Conservation (phyloP, 2,329 filamentous ascomycete species). For the Fusarium sp. region DNA sequence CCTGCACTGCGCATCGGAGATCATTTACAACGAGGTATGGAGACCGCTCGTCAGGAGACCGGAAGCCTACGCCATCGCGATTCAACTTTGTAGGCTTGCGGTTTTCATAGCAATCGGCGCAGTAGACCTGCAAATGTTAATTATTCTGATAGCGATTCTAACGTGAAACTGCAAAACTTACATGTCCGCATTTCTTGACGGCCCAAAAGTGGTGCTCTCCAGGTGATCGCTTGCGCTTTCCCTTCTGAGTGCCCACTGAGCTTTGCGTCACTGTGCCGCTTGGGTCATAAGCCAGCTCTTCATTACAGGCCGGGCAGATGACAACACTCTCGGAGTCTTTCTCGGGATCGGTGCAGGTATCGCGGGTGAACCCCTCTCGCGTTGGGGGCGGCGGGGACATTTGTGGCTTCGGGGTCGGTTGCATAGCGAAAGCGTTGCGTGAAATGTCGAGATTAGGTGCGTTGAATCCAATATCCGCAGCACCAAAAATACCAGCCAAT, state of each 20-base stretch:
- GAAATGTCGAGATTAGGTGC: slow-evolving; percentile 43
- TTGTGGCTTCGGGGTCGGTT: slow-evolving; percentile 57
- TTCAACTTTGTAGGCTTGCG: slow-evolving; percentile 58
- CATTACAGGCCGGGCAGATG: slow-evolving; percentile 87
- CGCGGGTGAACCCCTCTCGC: slow-evolving; percentile 83
- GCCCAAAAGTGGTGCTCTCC: slow-evolving; percentile 92
- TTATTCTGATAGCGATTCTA: neutral
- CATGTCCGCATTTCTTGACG: slow-evolving; percentile 90
- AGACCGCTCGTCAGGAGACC: slow-evolving; percentile 48
- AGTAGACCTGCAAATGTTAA: slow-evolving; percentile 66
- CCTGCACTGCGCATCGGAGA: slow-evolving; percentile 67
- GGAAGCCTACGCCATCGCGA: slow-evolving; percentile 55
- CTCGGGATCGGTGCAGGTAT: slow-evolving; percentile 59
- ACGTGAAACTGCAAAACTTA: slow-evolving; percentile 58
- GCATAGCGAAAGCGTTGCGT: slow-evolving; percentile 50
- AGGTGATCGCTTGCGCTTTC: slow-evolving; percentile 61
- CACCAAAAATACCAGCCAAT: slow-evolving; percentile 45
- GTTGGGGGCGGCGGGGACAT: slow-evolving; percentile 75
- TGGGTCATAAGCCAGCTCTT: slow-evolving; percentile 83
- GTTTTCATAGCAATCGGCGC: slow-evolving; percentile 70
- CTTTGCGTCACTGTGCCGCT: slow-evolving; percentile 49
- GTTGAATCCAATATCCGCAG: slow-evolving; percentile 40
- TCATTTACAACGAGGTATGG: slow-evolving; percentile 48
- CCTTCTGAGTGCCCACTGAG: slow-evolving; percentile 41
- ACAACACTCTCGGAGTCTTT: slow-evolving; percentile 75